These are phyloP conservation scores for Whalleya microplaca DNA, from an alignment of 2,329 filamentous ascomycete genomes.

Conservation along the genomic window DNA sequence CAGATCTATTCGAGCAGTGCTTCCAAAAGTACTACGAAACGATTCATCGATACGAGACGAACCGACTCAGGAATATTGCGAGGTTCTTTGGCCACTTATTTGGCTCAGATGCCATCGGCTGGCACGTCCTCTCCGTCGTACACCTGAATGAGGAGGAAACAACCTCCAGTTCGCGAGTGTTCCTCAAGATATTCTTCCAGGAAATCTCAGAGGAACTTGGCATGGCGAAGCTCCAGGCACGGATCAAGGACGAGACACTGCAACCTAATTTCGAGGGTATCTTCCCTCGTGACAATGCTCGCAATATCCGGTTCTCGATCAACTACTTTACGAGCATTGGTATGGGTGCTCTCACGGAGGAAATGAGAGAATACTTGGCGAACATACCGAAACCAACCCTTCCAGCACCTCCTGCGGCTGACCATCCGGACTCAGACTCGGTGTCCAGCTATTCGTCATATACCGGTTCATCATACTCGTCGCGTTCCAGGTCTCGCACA, in stretches of 20 bases:
- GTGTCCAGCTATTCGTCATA: slow-evolving; percentile 81
- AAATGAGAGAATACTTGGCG: slow-evolving; percentile 88
- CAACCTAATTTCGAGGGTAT: slow-evolving; percentile 80
- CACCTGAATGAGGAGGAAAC: slow-evolving; percentile 97
- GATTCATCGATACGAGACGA: slow-evolving; percentile 96
- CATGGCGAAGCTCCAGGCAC: slow-evolving; percentile 75
- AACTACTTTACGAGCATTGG: slow-evolving; percentile 99
- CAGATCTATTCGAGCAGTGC: slow-evolving; percentile 84
- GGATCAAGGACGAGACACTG: slow-evolving; percentile 78
- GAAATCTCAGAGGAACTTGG: slow-evolving; percentile 87
- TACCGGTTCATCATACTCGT: slow-evolving; percentile 63
- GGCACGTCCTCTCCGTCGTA: slow-evolving; percentile 84
- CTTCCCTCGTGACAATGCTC: slow-evolving; percentile 86
- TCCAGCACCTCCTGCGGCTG: slow-evolving; percentile 64
- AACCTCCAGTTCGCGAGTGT: slow-evolving; percentile 94
- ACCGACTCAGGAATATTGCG: slow-evolving; percentile 91
- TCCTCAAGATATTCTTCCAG: slow-evolving; percentile 97
- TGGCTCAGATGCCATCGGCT: slow-evolving; percentile 84
- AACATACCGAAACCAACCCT: slow-evolving; percentile 85
- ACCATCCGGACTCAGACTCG: slow-evolving; percentile 70
- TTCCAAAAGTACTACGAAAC: slow-evolving; percentile 96
- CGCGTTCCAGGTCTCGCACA: slow-evolving; percentile 52
- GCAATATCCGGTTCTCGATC: slow-evolving; percentile 94
- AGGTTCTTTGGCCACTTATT: slow-evolving; percentile 93
- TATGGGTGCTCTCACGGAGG: slow-evolving; percentile 92